phyloP scores from a whole-genome alignment of 371 early-diverging fungal genomes.

The Syncephalastrum contaminatum region DNA sequence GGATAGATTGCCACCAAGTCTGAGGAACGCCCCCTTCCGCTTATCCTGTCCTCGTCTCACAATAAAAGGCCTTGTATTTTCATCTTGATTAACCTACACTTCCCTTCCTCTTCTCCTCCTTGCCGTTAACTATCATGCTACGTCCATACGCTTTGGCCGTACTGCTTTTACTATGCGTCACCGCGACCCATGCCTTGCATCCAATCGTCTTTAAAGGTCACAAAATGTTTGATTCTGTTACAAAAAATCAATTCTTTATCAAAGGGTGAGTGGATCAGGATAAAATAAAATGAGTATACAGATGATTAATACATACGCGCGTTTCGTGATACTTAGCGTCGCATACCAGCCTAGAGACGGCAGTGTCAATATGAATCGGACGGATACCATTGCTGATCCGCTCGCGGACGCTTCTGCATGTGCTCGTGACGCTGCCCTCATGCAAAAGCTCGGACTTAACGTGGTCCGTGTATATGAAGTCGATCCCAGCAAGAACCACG shows the following conservation, averaged over 20 bases:
- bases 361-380: slow-evolving; percentile 9
- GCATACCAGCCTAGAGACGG: slow-evolving; percentile 72
- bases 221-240: slow-evolving; percentile 71
- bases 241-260: slow-evolving; percentile 75
- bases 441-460: slow-evolving; percentile 73
- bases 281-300: background rate
- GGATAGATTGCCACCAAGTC: slow-evolving; percentile 2
- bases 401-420: slow-evolving; percentile 63
- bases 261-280: slow-evolving; percentile 52
- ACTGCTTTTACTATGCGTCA: slow-evolving; percentile 3
- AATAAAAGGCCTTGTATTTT: background rate
- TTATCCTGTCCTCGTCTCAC: background rate
- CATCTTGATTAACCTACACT: background rate
- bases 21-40: slow-evolving; percentile 5
- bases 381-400: slow-evolving; percentile 48
- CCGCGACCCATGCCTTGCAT: slow-evolving; percentile 40
- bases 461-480: slow-evolving; percentile 80
- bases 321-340: slow-evolving; percentile 26
- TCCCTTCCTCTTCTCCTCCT: background rate
- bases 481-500: slow-evolving; percentile 66
- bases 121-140: background rate
- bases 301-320: background rate
- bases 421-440: slow-evolving; percentile 63
- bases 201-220: slow-evolving; percentile 68
- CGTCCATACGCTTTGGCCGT: slow-evolving; percentile 2